These are phyloP conservation scores for Suillus brevipes DNA, from an alignment of 768 basidiomycete genomes.

Conservation along the genomic window DNA sequence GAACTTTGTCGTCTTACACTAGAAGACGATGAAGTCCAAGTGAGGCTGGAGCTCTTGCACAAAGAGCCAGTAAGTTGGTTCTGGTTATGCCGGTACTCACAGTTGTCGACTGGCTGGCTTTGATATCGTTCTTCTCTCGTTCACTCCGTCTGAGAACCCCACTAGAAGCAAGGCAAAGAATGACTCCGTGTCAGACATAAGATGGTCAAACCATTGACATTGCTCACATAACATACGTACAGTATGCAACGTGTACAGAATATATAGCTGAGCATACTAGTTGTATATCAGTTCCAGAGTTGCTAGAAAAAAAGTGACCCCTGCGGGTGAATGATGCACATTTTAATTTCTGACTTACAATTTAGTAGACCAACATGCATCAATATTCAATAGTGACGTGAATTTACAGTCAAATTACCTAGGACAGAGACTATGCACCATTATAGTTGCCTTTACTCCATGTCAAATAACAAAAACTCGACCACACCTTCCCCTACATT, in stretches of 20 bases:
- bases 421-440: neutral
- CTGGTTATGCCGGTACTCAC: neutral
- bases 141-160: neutral
- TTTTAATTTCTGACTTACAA: neutral
- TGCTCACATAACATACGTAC: neutral
- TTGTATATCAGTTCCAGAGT: neutral
- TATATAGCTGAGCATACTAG: neutral
- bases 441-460: constrained; percentile 41
- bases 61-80: neutral
- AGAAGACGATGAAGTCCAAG: too few species aligned
- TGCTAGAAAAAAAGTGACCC: too few species aligned
- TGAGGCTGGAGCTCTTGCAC: neutral
- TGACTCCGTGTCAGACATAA: neutral
- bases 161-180: neutral
- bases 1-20: neutral
- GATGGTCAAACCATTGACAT: neutral
- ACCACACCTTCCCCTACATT: constrained; percentile 67
- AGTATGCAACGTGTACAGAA: neutral
- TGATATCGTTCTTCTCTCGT: neutral
- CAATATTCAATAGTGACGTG: neutral
- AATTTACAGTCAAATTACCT: neutral
- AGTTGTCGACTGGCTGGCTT: neutral
- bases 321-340: neutral
- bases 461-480: constrained; percentile 81
- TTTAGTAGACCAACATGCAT: neutral